phyloP scores from a whole-genome alignment of 2,329 filamentous ascomycete genomes.

The Monosporascus sp. region DNA sequence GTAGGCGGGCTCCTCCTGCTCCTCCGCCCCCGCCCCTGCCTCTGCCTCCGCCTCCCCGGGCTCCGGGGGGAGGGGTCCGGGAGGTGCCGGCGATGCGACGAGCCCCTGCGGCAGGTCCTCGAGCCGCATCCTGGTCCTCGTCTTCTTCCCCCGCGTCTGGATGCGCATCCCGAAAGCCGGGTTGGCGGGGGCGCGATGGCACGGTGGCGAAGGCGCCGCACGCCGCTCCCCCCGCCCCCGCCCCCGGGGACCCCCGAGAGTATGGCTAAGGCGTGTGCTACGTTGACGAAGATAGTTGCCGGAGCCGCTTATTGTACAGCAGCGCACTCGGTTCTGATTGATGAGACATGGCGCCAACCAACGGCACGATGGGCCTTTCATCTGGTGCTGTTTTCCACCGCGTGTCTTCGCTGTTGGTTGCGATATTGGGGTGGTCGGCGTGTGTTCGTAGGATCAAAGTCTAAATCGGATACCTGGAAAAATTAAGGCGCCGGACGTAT shows the following conservation, averaged over 20 bases:
- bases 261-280: too few relatives aligned
- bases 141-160: constrained; percentile 47
- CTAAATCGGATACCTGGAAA: background rate
- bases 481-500: too few relatives aligned
- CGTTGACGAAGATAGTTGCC: too few relatives aligned
- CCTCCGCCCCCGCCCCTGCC: constrained; percentile 27
- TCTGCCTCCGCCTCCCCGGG: background rate
- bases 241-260: too few relatives aligned
- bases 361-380: background rate
- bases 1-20: constrained; percentile 52
- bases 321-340: background rate
- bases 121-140: constrained; percentile 46
- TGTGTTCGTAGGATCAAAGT: too few relatives aligned
- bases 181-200: background rate
- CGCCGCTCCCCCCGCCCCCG: too few relatives aligned
- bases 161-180: background rate
- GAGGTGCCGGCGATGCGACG: background rate
- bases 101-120: constrained; percentile 53
- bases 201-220: too few relatives aligned
- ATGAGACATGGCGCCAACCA: background rate
- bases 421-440: too few relatives aligned
- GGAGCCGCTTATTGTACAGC: background rate
- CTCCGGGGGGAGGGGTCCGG: too few relatives aligned
- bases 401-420: too few relatives aligned
- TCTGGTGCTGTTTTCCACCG: background rate